phyloP scores from a whole-genome alignment of 2,329 filamentous ascomycete species.

The Aureobasidium sp. region DNA sequence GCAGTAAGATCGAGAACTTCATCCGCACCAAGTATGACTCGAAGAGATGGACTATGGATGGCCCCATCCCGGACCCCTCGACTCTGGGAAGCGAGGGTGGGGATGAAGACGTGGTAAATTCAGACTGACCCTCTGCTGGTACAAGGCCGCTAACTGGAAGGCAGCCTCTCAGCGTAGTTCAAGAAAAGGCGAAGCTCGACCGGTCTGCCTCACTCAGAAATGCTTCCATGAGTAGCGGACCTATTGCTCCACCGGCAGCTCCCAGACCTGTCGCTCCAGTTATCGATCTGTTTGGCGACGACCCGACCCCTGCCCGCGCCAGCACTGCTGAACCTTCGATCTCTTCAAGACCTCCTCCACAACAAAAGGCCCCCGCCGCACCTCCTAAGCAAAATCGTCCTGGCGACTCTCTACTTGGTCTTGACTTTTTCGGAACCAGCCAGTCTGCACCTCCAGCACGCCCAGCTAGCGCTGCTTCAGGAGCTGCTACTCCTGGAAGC shows the following conservation, averaged over 20 bases:
- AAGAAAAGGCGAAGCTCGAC: slow-evolving; percentile 62
- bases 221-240: slow-evolving; percentile 18
- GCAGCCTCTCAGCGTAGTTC: slow-evolving; percentile 57
- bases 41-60: slow-evolving; percentile 99
- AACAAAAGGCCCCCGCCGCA: slow-evolving; percentile 23
- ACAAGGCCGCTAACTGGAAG: background rate
- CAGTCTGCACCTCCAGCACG: slow-evolving; percentile 61
- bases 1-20: slow-evolving; percentile 94
- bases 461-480: slow-evolving; percentile 71
- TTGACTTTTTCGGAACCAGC: slow-evolving; percentile 80
- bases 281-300: slow-evolving; percentile 75
- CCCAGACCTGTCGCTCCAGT: slow-evolving; percentile 31
- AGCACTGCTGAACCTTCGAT: slow-evolving; percentile 68
- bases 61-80: slow-evolving; percentile 84
- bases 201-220: slow-evolving; percentile 48
- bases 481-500: slow-evolving; percentile 46
- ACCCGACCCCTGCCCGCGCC: slow-evolving; percentile 56
- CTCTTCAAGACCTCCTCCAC: slow-evolving; percentile 48
- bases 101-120: slow-evolving; percentile 53
- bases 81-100: slow-evolving; percentile 73
- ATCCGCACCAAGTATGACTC: slow-evolving; percentile 98
- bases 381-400: slow-evolving; percentile 56
- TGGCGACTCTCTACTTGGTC: slow-evolving; percentile 76
- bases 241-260: slow-evolving; percentile 10
- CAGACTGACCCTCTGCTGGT: background rate